These are phyloP conservation scores for Eucalyptus victrix DNA, from an alignment of 345 rosid genomes.

Conservation along the genomic window DNA sequence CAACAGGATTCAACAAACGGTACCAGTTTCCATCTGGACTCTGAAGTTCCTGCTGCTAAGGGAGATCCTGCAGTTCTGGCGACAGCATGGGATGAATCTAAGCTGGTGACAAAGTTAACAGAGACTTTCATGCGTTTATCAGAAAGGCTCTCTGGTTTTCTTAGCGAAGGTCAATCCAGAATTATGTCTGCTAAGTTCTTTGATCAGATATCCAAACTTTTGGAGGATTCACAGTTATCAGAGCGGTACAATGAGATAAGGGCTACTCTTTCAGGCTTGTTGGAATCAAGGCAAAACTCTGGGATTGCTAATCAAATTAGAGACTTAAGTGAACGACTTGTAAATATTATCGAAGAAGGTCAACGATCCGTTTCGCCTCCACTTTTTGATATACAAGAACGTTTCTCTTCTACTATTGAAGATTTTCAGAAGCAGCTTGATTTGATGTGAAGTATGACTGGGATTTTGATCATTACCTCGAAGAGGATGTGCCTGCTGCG, in stretches of 20 bases:
- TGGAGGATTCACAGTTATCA: slow-evolving; percentile 62
- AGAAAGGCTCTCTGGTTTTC: slow-evolving; percentile 80
- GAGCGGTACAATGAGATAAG: slow-evolving; percentile 66
- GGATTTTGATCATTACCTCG: slow-evolving; percentile 92
- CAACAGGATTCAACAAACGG: slow-evolving; percentile 6
- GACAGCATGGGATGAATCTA: slow-evolving; percentile 68
- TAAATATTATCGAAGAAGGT: slow-evolving; percentile 69
- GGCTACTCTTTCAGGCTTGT: slow-evolving; percentile 52
- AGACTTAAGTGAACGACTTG: slow-evolving; percentile 64
- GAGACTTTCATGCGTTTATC: slow-evolving; percentile 77
- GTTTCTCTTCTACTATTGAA: slow-evolving; percentile 64
- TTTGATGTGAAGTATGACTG: slow-evolving; percentile 76
- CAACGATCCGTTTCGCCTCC: slow-evolving; percentile 77
- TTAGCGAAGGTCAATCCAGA: slow-evolving; percentile 73
- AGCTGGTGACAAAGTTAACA: slow-evolving; percentile 45
- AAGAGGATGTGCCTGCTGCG: slow-evolving; percentile 98
- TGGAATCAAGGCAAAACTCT: slow-evolving; percentile 76
- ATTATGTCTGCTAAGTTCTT: slow-evolving; percentile 68
- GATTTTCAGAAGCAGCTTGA: slow-evolving; percentile 95
- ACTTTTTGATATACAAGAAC: slow-evolving; percentile 73
- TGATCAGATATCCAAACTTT: slow-evolving; percentile 64
- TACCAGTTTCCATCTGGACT: slow-evolving; percentile 3
- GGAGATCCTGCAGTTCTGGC: slow-evolving; percentile 25
- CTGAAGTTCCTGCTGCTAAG: slow-evolving; percentile 19
- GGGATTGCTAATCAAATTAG: slow-evolving; percentile 57